These are phyloP conservation scores for Ophiostoma ulmi DNA, from an alignment of 2,329 filamentous ascomycete species.

Conservation along the genomic window DNA sequence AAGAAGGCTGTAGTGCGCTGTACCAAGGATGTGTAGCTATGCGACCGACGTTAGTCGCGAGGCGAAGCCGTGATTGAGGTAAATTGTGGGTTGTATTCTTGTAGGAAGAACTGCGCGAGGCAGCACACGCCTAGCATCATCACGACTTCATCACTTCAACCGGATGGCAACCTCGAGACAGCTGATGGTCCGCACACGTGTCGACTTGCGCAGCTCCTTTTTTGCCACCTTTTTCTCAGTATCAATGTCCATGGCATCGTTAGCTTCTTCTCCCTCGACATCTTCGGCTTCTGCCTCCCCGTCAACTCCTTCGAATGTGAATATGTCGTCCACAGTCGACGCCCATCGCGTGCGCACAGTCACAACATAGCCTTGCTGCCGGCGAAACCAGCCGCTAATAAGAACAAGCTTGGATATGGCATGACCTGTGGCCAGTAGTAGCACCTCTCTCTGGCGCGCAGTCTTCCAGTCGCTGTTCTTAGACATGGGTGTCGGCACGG, in stretches of 20 bases:
- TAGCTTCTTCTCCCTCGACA: not conserved
- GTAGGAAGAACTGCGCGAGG: not conserved
- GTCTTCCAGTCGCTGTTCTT: conserved; percentile 27
- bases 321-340: conserved; percentile 62
- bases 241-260: conserved; percentile 11
- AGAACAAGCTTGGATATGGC: conserved; percentile 60
- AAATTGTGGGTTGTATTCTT: not conserved
- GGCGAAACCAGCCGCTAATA: conserved; percentile 60
- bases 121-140: not conserved
- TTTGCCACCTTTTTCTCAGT: not conserved
- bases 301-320: conserved; percentile 37
- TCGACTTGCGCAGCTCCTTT: not conserved
- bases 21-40: too few relatives aligned
- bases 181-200: conserved; percentile 23
- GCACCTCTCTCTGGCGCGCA: conserved; percentile 37
- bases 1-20: not conserved
- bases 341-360: conserved; percentile 58
- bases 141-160: conserved; percentile 16
- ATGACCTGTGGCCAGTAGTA: conserved; percentile 53
- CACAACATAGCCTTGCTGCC: conserved; percentile 55
- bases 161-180: conserved; percentile 24
- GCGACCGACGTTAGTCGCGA: too few relatives aligned
- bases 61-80: too few relatives aligned
- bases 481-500: conserved; percentile 20
- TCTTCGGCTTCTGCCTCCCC: conserved; percentile 28